Conservation (phyloP, 345 rosid species). For the Aethionema arabicum region DNA sequence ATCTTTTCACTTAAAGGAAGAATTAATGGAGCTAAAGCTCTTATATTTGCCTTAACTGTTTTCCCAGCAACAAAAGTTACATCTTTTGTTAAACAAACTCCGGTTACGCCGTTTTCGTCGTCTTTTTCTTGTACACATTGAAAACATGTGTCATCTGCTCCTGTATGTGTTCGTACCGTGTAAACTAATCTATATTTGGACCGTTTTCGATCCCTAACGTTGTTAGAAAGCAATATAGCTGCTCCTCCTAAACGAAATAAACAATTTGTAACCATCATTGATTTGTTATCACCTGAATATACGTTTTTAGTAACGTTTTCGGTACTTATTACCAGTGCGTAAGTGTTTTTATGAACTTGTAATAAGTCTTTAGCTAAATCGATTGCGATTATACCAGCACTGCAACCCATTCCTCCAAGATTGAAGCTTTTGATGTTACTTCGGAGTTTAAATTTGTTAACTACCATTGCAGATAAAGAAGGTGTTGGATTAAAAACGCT, state of each 20-base stretch:
- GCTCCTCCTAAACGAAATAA: slow-evolving; percentile 69
- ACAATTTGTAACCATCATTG: slow-evolving; percentile 75
- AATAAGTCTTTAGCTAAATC: slow-evolving; percentile 67
- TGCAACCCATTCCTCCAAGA: slow-evolving; percentile 87
- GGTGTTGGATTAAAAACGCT: slow-evolving; percentile 82
- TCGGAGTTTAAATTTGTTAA: slow-evolving; percentile 58
- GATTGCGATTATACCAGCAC: slow-evolving; percentile 68
- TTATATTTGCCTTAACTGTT: slow-evolving; percentile 63
- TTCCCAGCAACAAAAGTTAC: slow-evolving; percentile 68
- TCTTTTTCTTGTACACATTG: slow-evolving; percentile 69
- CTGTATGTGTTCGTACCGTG: slow-evolving; percentile 66
- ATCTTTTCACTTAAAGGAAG: slow-evolving; percentile 82
- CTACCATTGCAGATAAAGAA: slow-evolving; percentile 65
- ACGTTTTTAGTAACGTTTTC: slow-evolving; percentile 69
- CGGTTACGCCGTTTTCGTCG: slow-evolving; percentile 57
- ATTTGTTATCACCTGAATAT: slow-evolving; percentile 68
- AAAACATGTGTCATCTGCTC: slow-evolving; percentile 69
- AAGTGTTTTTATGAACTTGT: slow-evolving; percentile 64
- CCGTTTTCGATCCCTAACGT: slow-evolving; percentile 45
- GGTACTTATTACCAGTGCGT: slow-evolving; percentile 72
- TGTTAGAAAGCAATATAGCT: slow-evolving; percentile 62
- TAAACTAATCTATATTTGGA: slow-evolving; percentile 67
- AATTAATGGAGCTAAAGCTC: slow-evolving; percentile 75
- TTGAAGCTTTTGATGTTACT: slow-evolving; percentile 59
- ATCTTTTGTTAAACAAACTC: slow-evolving; percentile 64